phyloP scores from a whole-genome alignment of 192 early-diverging fungal species.

The Piromyces finnis region DNA sequence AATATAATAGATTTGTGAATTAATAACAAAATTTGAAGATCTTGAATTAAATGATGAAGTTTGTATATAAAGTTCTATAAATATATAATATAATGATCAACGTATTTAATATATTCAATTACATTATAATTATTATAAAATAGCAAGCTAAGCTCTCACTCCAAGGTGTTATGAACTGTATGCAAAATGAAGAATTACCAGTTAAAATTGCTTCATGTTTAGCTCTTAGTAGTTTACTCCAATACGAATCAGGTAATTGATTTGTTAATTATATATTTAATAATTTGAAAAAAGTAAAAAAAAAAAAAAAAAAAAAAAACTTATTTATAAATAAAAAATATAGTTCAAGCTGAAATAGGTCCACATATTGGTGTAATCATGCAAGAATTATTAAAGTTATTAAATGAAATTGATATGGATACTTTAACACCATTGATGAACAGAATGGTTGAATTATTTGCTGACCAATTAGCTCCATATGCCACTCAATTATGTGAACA shows the following conservation, averaged over 20 bases:
- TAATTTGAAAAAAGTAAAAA: too few relatives aligned
- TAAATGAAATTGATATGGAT: slow-evolving; percentile 86
- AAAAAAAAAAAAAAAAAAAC: too few relatives aligned
- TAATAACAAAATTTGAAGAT: slow-evolving; percentile 12
- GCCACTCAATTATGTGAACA: slow-evolving; percentile 74
- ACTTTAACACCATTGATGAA: slow-evolving; percentile 74
- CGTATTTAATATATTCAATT: too few relatives aligned
- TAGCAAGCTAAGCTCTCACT: background rate
- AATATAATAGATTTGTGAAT: slow-evolving; percentile 16
- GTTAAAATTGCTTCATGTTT: background rate
- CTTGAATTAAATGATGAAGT: slow-evolving; percentile 8
- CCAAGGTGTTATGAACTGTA: background rate
- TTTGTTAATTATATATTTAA: too few relatives aligned
- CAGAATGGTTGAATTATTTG: slow-evolving; percentile 76
- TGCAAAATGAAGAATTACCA: background rate
- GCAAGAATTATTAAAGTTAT: slow-evolving; percentile 55
- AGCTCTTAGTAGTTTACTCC: background rate
- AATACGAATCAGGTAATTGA: background rate
- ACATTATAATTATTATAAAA: too few relatives aligned
- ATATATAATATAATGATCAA: too few relatives aligned
- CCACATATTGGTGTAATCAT: background rate
- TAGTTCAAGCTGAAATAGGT: background rate
- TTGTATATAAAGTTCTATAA: too few relatives aligned
- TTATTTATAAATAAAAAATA: too few relatives aligned
- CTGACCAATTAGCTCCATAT: slow-evolving; percentile 79